Percentiles rank a stretch among this genome's conserved stretches.
phyloP scores from a whole-genome alignment of 148 eudicot genomes.

The Rhododendron williamsianum region DNA sequence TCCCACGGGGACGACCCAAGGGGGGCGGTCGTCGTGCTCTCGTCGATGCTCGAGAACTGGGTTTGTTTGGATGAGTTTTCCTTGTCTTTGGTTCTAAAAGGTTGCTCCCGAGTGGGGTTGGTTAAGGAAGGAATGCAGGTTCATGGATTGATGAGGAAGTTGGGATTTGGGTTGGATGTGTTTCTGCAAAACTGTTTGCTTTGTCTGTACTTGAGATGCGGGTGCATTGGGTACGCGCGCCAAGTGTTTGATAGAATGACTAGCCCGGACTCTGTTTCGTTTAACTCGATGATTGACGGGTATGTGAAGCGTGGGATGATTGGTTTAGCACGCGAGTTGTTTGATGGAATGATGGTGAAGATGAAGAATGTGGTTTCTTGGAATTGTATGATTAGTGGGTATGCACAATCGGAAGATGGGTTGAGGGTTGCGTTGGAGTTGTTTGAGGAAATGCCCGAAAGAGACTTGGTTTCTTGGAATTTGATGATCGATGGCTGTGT shows the following conservation, averaged over 20 bases:
- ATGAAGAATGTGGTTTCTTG: conserved; percentile 63
- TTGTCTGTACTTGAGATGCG: conserved; percentile 48
- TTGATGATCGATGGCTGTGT: conserved; percentile 52
- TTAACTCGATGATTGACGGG: conserved; percentile 69
- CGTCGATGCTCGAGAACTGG: conserved; percentile 47
- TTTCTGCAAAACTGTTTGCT: conserved; percentile 66
- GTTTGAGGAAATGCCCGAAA: conserved; percentile 52
- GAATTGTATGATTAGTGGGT: conserved; percentile 72
- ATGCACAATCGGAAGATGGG: conserved; percentile 34
- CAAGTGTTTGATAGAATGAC: conserved; percentile 64
- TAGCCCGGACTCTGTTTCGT: conserved; percentile 51
- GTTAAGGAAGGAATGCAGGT: conserved; percentile 64
- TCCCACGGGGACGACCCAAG: conserved; percentile 47
- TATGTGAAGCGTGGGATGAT: conserved; percentile 58
- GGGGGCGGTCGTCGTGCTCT: conserved; percentile 39
- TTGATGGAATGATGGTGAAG: conserved; percentile 47
- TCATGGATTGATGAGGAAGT: conserved; percentile 61
- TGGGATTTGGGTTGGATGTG: conserved; percentile 48
- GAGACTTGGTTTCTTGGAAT: conserved; percentile 62
- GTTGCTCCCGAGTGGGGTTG: conserved; percentile 47
- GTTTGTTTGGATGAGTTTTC: conserved; percentile 59
- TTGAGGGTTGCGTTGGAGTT: conserved; percentile 46
- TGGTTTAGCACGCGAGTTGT: conserved; percentile 38
- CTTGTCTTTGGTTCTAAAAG: conserved; percentile 60
- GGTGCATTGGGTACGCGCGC: conserved; percentile 39